These are phyloP conservation scores for Scheffersomyces cryptocercus DNA, from an alignment of 1,139 yeast species.

Conservation along the genomic window DNA sequence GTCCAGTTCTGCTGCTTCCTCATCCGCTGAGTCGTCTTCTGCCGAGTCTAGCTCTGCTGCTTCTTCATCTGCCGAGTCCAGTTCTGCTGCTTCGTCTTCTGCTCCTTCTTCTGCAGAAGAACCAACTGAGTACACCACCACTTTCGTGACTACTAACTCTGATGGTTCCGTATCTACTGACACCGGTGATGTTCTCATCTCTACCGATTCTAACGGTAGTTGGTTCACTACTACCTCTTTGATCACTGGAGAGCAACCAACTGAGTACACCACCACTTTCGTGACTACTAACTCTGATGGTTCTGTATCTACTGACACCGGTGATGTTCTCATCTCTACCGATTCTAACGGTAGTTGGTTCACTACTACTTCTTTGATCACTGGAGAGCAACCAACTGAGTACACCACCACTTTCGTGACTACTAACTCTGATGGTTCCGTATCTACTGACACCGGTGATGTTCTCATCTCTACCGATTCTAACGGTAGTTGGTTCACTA, in stretches of 20 bases:
- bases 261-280: constrained; percentile 5
- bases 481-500: constrained; percentile 9
- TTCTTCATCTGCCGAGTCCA: no score
- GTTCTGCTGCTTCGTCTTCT: no score
- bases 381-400: constrained; percentile 14
- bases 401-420: constrained; percentile 19
- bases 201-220: constrained; percentile 8
- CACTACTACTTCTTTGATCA: constrained; percentile 11
- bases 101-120: not conserved
- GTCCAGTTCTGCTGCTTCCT: no score
- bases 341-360: constrained; percentile 9
- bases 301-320: constrained; percentile 11
- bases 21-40: no score
- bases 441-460: constrained; percentile 15
- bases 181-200: constrained; percentile 4
- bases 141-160: constrained; percentile 6
- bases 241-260: not conserved
- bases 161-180: constrained; percentile 2
- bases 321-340: constrained; percentile 13
- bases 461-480: constrained; percentile 14
- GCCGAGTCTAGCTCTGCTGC: no score
- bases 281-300: constrained; percentile 14
- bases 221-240: constrained; percentile 4
- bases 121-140: constrained; percentile 8
- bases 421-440: constrained; percentile 18